Percentiles rank a stretch among this genome's conserved stretches.
Conservation (phyloP, 2,329 filamentous ascomycete genomes). For the Sarocladiaceae sp. region DNA sequence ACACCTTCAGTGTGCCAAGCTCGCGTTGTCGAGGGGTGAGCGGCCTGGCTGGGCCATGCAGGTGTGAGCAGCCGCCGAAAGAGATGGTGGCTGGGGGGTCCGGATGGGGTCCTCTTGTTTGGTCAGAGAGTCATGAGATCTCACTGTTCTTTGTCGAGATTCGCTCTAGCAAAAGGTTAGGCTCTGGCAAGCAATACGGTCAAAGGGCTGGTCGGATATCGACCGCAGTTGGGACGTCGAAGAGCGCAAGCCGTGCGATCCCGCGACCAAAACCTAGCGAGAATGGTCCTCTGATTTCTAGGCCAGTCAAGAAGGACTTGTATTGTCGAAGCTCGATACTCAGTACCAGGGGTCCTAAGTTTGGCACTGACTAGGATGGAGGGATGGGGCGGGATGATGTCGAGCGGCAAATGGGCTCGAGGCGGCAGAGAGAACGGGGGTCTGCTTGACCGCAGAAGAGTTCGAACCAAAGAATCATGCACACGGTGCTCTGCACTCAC, state of each 20-base stretch:
- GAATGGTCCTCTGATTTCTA: conserved; percentile 1
- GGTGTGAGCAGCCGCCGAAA: neutral
- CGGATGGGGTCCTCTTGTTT: neutral
- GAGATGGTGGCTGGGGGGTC: neutral
- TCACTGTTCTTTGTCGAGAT: too few relatives aligned
- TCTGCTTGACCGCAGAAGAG: neutral
- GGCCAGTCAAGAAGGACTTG: conserved; percentile 3
- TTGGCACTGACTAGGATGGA: conserved; percentile 1
- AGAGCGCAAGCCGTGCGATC: too few relatives aligned
- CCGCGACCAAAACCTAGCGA: neutral
- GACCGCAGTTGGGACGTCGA: too few relatives aligned
- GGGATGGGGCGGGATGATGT: conserved; percentile 7
- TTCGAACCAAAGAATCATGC: conserved; percentile 6
- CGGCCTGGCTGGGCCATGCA: neutral
- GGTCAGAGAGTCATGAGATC: neutral
- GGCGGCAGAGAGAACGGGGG: conserved; percentile 7
- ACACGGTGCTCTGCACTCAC: conserved; percentile 2
- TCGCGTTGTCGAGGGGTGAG: neutral
- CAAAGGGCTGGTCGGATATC: too few relatives aligned
- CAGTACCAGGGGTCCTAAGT: neutral
- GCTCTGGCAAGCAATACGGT: too few relatives aligned
- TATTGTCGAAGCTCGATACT: too few relatives aligned
- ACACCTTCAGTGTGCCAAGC: neutral
- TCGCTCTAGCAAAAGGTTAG: too few relatives aligned
- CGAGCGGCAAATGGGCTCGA: conserved; percentile 6